Conservation (phyloP, 805 yeast genomes). For the Lachancea kluyveri region DNA sequence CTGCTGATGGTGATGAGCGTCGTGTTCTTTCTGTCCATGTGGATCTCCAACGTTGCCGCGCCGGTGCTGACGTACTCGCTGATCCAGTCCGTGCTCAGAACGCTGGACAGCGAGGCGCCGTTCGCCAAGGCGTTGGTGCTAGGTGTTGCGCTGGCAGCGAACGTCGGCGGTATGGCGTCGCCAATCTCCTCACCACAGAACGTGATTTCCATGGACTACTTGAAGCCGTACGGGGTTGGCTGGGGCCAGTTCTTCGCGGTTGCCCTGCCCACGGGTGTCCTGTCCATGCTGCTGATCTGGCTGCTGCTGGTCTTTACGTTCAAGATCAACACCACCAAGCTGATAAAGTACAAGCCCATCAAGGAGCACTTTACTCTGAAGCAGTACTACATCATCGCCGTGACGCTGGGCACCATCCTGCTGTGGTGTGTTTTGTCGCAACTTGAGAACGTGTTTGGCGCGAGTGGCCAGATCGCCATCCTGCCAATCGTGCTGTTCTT, state of each 20-base stretch:
- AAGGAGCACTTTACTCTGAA: conserved; percentile 58
- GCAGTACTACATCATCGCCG: conserved; percentile 71
- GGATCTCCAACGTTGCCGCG: conserved; percentile 96
- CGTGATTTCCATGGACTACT: conserved; percentile 77
- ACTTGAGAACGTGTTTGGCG: conserved; percentile 70
- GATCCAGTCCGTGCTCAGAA: conserved; percentile 77
- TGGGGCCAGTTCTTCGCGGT: conserved; percentile 95
- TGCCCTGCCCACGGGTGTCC: conserved; percentile 71
- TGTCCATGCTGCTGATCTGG: conserved; percentile 66
- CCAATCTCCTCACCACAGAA: conserved; percentile 97
- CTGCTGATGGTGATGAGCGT: conserved; percentile 77
- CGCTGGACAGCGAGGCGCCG: conserved; percentile 68
- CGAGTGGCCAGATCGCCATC: conserved; percentile 87
- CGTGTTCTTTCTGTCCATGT: conserved; percentile 80
- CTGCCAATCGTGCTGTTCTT: conserved; percentile 82
- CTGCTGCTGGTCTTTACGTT: conserved; percentile 52
- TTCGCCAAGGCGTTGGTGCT: conserved; percentile 79
- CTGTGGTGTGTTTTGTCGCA: conserved; percentile 87
- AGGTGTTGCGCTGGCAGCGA: conserved; percentile 88
- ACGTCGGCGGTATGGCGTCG: conserved; percentile 93
- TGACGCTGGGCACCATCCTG: conserved; percentile 65
- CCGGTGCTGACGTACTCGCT: conserved; percentile 88
- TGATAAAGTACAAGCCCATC: conserved; percentile 43
- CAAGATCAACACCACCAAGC: conserved; percentile 41
- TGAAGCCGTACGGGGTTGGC: conserved; percentile 56